Conservation (phyloP, 176 grass and related monocot species). For the Urochloa ruziziensis region DNA sequence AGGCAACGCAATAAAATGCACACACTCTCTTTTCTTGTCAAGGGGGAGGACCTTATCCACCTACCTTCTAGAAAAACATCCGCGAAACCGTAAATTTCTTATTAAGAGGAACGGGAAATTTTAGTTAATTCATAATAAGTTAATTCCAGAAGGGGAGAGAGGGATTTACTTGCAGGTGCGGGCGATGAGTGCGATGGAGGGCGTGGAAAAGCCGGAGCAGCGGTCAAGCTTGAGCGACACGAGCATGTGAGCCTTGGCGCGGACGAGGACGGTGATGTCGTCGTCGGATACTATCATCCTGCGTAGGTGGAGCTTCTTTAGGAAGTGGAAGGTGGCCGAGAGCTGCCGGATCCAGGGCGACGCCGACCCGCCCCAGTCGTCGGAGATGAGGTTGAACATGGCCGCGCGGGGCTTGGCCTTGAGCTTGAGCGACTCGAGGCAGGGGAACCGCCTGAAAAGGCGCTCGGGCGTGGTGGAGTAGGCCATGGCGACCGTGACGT, state of each 20-base stretch:
- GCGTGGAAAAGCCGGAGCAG: constrained; percentile 92
- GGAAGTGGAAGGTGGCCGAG: constrained; percentile 60
- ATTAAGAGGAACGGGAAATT: not conserved
- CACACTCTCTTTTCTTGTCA: not conserved
- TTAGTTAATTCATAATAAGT: not conserved
- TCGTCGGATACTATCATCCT: constrained; percentile 72
- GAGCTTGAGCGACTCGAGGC: constrained; percentile 87
- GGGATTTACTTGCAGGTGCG: constrained; percentile 66
- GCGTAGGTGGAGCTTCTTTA: constrained; percentile 83
- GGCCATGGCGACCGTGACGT: constrained; percentile 87
- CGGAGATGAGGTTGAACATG: constrained; percentile 96
- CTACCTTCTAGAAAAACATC: not conserved
- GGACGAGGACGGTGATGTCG: constrained; percentile 59
- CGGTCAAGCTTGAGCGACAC: constrained; percentile 82
- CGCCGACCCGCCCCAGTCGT: constrained; percentile 87
- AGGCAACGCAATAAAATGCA: not conserved
- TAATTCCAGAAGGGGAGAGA: not conserved
- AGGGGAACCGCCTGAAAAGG: constrained; percentile 70
- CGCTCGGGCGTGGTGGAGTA: constrained; percentile 80
- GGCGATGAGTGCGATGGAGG: constrained; percentile 56
- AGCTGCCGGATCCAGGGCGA: constrained; percentile 69
- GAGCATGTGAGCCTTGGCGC: constrained; percentile 69
- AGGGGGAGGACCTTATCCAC: not conserved
- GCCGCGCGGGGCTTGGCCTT: constrained; percentile 90
- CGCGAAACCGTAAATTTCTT: not conserved